Evolutionary conservation across 2,329 filamentous ascomycete genomes (phyloP), one percentile per base, ranked within the genome.

Genomic region (Chaetomium sp.): DNA sequence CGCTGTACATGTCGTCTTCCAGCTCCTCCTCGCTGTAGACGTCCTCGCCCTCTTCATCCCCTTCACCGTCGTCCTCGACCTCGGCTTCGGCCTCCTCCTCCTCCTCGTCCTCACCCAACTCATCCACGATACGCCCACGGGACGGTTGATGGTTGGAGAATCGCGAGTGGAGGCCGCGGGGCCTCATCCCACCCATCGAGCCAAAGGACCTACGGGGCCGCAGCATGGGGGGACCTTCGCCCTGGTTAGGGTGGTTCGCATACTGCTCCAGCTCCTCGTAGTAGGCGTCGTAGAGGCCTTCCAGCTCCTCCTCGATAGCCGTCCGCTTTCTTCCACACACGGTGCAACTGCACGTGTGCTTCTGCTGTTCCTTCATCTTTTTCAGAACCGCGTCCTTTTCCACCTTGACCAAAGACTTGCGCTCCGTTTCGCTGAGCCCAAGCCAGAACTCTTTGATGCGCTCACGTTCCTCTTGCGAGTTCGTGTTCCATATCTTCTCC

Each of bases 351-450:
- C 95, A 99, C 2, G 94, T 98, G 77, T 98, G 93, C 78, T 98
- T 98, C 78, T 99, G 95, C 78, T 99, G 95, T 78, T 99, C 95
- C 83, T 99, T 99, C 95, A 99, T 99, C 82, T 99, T 99, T 75
- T 92, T 93, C 63, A 99, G 81, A 0, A 99, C 95, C 8, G 95
- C 94, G 78, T 99, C 94, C 80, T 99, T 99, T 79, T 99, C 95
- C 33, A 99, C 94, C 78, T 97, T 97, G 74, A 99, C 93, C 55
- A 99, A 82, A 19, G 92, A 95, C 76, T 96, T 95, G 72, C 95
- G 91, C 76, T 98, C 93, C 45, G 96, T 92, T 77, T 99, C 95
- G 70, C 92, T 92, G 51, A 99, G 79, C 19, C 93, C 93, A 60
- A 99, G 85, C 95, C 95, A 99, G 78, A 98, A 99, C 71, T 97